Conservation (phyloP, 2,329 filamentous ascomycete species). For the Blumeria graminis region DNA sequence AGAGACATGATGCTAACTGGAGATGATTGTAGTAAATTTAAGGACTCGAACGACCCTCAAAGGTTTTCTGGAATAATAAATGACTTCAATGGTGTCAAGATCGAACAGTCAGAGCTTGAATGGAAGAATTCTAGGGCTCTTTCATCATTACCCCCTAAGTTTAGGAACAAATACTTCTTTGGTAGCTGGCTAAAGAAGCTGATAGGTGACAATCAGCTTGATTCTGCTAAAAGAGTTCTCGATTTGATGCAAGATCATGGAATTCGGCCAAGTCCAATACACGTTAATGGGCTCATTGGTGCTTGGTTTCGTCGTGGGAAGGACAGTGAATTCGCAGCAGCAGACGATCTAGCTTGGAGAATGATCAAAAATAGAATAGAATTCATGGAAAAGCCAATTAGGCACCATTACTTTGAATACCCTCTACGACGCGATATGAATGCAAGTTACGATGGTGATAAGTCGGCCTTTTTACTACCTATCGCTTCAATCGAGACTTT, state of each 20-base stretch:
- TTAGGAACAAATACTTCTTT: constrained; percentile 57
- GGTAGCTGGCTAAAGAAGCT: constrained; percentile 75
- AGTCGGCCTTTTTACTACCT: constrained; percentile 22
- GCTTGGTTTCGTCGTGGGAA: constrained; percentile 47
- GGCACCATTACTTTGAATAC: constrained; percentile 2
- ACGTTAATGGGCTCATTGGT: constrained; percentile 62
- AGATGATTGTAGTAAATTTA: constrained; percentile 2
- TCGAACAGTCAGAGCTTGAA: constrained; percentile 16
- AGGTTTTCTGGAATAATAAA: constrained; percentile 2
- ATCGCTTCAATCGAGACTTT: constrained; percentile 57
- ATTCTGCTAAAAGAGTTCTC: constrained; percentile 48
- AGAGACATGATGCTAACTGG: constrained; percentile 57
- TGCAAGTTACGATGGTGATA: constrained; percentile 5
- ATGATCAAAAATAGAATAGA: constrained; percentile 50
- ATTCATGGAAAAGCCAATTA: constrained; percentile 26
- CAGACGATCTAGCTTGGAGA: constrained; percentile 45
- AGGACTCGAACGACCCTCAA: constrained; percentile 11
- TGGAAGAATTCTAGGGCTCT: constrained; percentile 15
- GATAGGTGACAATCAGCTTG: constrained; percentile 44
- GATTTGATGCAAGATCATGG: constrained; percentile 49
- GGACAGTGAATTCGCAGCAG: constrained; percentile 28
- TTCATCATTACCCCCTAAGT: constrained; percentile 24
- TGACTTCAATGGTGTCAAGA: constrained; percentile 6
- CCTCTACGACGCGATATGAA: constrained; percentile 4
- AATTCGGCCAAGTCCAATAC: constrained; percentile 43